Base-by-base conservation (phyloP, 1,139 yeast species). In the Suhomyces wounanorum region DNA sequence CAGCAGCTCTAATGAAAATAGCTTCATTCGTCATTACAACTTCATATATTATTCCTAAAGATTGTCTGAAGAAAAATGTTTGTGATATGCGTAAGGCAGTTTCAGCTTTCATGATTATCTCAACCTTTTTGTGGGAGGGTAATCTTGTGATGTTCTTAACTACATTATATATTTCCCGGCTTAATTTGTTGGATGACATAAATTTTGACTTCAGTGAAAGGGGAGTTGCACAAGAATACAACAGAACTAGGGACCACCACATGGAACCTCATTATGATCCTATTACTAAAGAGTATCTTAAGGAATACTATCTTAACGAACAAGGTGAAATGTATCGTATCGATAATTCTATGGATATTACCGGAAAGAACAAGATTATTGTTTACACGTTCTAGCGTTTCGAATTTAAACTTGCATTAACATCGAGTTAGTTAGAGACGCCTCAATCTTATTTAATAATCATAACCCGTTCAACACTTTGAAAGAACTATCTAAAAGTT, bases 101-200 rank as follows among this genome's bases (percentile, higher is more conserved):
- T 38, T 69, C 75, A 33, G 70, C 77, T 0, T 70, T 77, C 37
- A 63, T 72, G 14, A 72, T 74, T 7, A 63, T 75, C 5, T 72
- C 78, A 3, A 70, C 75, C 5, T 71, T 77, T 44, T 49, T 74
- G 21, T 77, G 81, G 81, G 53, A 75, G 11, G 62, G 64, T 26
- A 73, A 72, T 48, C 58, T 75, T 51, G 70, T 72, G 4, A 72
- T 73, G 69, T 75, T 73, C 50, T 53, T 72, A 14, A 75, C 80
- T 8, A 73, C 79, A 0, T 57, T 72, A 26, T 75, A 74, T 57
- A 74, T 77, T n/a, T 72, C 78, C 1, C 55, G 74, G 38, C 59
- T 75, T 52, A 70, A 73, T 50, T 60, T 75, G 42, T 60, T 72
- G 40, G 64, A 66, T 18, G 79, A 73, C 13, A 59, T 73, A 44